Evolutionary conservation across 2,329 filamentous ascomycete species (phyloP).

Genomic region (Aspergillus fumigatiaffinis): DNA sequence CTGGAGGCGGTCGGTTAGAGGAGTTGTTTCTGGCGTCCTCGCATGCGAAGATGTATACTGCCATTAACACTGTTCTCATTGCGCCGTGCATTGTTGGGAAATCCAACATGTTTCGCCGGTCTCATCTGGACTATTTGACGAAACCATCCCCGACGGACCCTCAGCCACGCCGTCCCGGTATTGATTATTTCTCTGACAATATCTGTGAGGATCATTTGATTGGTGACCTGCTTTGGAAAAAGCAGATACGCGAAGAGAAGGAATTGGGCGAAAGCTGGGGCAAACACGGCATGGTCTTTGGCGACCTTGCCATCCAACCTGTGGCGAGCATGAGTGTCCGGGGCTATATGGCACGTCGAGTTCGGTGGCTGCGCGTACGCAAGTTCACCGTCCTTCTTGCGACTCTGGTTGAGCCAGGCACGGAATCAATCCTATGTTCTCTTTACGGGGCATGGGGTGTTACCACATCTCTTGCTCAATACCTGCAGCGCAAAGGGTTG

Average conservation of each 20-base stretch:
- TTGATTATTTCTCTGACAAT: conserved; percentile 91
- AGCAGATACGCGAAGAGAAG: conserved; percentile 33
- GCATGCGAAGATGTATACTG: conserved; percentile 95
- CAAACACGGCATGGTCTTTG: conserved; percentile 80
- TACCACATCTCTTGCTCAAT: conserved; percentile 62
- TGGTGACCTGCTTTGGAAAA: conserved; percentile 81
- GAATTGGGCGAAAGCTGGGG: conserved; percentile 47
- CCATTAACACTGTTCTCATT: conserved; percentile 87
- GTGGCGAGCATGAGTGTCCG: conserved; percentile 73
- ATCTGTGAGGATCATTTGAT: conserved; percentile 98
- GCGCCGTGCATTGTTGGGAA: conserved; percentile 95
- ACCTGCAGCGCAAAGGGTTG: conserved; percentile 47
- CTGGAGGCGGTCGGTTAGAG: conserved; percentile 77
- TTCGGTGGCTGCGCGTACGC: conserved; percentile 85
- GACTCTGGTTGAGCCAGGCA: conserved; percentile 87
- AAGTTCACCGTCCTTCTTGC: conserved; percentile 91
- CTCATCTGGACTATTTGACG: conserved; percentile 76
- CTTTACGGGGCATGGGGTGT: conserved; percentile 74
- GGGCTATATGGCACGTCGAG: conserved; percentile 74
- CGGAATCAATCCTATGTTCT: conserved; percentile 82
- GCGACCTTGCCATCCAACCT: conserved; percentile 86
- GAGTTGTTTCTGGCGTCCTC: conserved; percentile 92
- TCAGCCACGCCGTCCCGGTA: conserved; percentile 56
- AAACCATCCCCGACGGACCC: conserved; percentile 46
- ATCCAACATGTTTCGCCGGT: conserved; percentile 96